Conservation (phyloP, 495 filamentous ascomycete genomes). For the Penicillium turbatum region DNA sequence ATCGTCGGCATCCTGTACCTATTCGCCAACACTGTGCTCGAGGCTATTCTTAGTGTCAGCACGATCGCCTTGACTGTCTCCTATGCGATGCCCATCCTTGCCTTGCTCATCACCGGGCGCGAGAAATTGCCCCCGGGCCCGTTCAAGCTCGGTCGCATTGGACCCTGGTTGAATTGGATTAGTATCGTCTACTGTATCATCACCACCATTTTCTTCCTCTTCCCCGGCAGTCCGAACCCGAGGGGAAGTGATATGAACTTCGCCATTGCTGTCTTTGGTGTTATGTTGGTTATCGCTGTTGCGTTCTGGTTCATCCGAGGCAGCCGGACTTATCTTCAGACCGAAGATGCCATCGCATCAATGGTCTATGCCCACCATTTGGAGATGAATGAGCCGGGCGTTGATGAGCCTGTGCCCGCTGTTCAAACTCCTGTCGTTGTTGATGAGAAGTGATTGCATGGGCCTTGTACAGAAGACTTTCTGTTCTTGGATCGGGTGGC, state of each 20-base stretch:
- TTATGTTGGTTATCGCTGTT: constrained; percentile 44
- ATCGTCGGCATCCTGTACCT: constrained; percentile 44
- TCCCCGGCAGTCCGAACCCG: constrained; percentile 39
- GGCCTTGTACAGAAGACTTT: not conserved
- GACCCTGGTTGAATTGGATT: constrained; percentile 37
- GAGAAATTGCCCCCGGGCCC: constrained; percentile 39
- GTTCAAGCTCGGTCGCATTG: constrained; percentile 40
- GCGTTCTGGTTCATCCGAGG: constrained; percentile 44
- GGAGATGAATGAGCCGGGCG: constrained; percentile 18
- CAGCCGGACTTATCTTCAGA: constrained; percentile 34
- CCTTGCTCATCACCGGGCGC: constrained; percentile 38
- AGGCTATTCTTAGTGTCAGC: constrained; percentile 49
- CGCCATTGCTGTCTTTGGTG: constrained; percentile 48
- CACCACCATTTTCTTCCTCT: constrained; percentile 48
- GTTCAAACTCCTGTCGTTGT: not conserved
- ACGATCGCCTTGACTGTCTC: constrained; percentile 48
- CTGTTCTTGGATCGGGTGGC: not conserved
- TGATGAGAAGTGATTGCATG: not conserved
- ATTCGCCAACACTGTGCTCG: constrained; percentile 45
- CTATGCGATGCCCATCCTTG: constrained; percentile 45
- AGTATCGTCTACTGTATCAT: constrained; percentile 44
- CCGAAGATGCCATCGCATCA: constrained; percentile 38
- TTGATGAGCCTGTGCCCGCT: not conserved
- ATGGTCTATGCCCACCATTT: constrained; percentile 41
- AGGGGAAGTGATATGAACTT: constrained; percentile 45